A percentile compares a stretch with the other conserved stretches of the same genome.
Evolutionary conservation across 2,329 filamentous ascomycete genomes (phyloP).

Genomic region (Fulvia fulva): DNA sequence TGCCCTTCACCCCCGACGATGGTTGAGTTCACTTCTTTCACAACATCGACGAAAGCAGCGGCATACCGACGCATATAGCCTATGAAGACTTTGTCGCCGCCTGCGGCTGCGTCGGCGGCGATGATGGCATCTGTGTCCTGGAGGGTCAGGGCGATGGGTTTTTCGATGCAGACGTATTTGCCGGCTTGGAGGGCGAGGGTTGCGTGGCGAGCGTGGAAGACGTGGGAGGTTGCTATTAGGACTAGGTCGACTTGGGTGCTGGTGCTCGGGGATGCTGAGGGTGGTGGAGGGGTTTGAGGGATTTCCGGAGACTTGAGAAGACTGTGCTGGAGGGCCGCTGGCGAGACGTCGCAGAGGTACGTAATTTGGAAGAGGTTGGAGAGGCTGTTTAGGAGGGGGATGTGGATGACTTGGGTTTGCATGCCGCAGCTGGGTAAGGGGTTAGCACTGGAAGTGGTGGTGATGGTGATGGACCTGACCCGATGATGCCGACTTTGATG

Average conservation of each 20-base stretch:
- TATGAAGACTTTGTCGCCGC: too few species aligned
- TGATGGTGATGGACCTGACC: neutral
- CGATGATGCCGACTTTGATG: too few species aligned
- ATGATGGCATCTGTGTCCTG: too few species aligned
- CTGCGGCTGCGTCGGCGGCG: too few species aligned
- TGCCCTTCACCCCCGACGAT: too few species aligned
- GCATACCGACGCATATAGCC: too few species aligned
- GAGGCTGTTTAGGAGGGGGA: conserved; percentile 47
- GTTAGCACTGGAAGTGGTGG: neutral
- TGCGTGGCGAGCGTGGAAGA: conserved; percentile 51
- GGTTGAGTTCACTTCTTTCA: too few species aligned
- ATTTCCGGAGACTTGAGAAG: conserved; percentile 27
- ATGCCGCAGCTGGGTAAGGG: conserved; percentile 4
- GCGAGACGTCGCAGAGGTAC: conserved; percentile 51
- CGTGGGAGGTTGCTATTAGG: conserved; percentile 50
- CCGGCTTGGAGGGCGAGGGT: conserved; percentile 50
- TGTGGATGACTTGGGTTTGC: conserved; percentile 44
- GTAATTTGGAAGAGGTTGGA: conserved; percentile 44
- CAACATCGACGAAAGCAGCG: too few species aligned
- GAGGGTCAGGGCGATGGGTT: too few species aligned
- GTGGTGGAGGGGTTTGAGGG: conserved; percentile 29
- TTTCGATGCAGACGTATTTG: conserved; percentile 58
- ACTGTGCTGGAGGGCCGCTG: conserved; percentile 37
- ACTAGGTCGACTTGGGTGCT: conserved; percentile 48
- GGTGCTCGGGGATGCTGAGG: conserved; percentile 40